A percentile compares a stretch with the other conserved stretches of the same genome.
These are phyloP conservation scores for Verticillium nubilum DNA, from an alignment of 2,329 filamentous ascomycete genomes.

Conservation along the genomic window DNA sequence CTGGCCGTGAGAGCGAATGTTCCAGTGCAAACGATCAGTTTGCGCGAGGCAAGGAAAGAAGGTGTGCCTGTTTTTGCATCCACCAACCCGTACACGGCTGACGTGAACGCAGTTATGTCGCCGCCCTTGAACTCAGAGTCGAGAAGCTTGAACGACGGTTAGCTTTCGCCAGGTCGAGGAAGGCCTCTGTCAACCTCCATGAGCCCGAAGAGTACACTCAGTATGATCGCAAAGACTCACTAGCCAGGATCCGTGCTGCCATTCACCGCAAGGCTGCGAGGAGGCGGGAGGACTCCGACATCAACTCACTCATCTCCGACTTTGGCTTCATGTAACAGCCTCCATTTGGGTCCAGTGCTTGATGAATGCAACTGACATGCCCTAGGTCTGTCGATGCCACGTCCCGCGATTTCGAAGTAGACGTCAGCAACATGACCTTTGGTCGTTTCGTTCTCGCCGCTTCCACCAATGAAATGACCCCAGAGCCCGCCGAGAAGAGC, in stretches of 20 bases:
- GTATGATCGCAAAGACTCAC: conserved; percentile 57
- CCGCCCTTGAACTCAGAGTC: conserved; percentile 85
- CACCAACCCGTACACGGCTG: not conserved
- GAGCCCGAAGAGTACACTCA: conserved; percentile 46
- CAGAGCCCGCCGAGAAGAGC: conserved; percentile 51
- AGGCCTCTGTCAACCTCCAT: conserved; percentile 62
- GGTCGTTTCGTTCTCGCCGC: conserved; percentile 83
- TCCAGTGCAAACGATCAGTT: conserved; percentile 95
- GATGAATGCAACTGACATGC: conserved; percentile 12
- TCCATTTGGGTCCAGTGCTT: not conserved
- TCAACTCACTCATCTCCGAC: conserved; percentile 87
- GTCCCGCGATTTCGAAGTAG: conserved; percentile 86
- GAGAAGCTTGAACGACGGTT: conserved; percentile 82
- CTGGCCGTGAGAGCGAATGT: conserved; percentile 79
- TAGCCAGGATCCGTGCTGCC: conserved; percentile 55
- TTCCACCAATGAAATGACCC: conserved; percentile 67
- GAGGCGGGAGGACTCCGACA: conserved; percentile 72
- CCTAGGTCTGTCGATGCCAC: conserved; percentile 86
- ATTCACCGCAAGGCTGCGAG: conserved; percentile 61
- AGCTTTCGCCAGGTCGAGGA: conserved; percentile 62
- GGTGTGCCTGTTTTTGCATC: too few species aligned
- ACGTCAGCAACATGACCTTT: conserved; percentile 86
- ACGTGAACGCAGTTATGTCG: conserved; percentile 64
- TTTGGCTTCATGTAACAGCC: conserved; percentile 76
- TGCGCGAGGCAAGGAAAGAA: conserved; percentile 89